These are phyloP conservation scores for Tricholoma matsutake DNA, from an alignment of 768 basidiomycete species.

Conservation along the genomic window DNA sequence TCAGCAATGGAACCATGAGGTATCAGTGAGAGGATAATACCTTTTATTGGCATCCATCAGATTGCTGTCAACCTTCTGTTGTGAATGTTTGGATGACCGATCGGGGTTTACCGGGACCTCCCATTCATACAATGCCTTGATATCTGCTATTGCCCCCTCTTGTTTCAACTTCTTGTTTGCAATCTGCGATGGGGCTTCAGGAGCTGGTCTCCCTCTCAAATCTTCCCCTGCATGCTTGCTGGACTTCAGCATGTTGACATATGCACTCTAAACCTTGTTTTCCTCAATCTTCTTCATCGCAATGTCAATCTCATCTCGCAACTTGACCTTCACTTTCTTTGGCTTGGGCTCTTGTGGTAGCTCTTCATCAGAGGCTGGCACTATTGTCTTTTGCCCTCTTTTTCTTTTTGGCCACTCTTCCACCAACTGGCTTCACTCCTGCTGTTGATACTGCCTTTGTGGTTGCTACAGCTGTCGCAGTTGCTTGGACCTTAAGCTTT, in stretches of 20 bases:
- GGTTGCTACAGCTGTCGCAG: neutral
- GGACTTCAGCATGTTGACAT: neutral
- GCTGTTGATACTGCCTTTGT: too few species aligned
- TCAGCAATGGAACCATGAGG: too few species aligned
- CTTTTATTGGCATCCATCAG: too few species aligned
- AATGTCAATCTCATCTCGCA: neutral
- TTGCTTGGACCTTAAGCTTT: neutral
- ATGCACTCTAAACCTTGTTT: neutral
- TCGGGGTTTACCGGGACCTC: too few species aligned
- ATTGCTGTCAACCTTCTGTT: too few species aligned
- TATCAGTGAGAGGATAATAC: too few species aligned
- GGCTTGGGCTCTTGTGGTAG: neutral
- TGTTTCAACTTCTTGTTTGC: neutral
- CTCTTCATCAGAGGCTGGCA: neutral
- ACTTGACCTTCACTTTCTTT: neutral
- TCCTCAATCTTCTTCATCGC: neutral
- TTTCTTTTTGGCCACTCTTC: too few species aligned
- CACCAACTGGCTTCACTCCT: too few species aligned
- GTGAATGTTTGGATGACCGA: too few species aligned
- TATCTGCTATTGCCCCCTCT: neutral
- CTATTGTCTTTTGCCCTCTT: neutral
- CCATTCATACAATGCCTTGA: neutral
- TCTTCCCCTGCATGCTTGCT: neutral
- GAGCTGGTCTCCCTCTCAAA: neutral
- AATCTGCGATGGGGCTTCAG: neutral